A percentile compares a stretch with the other conserved stretches of the same genome.
Evolutionary conservation across 1,139 yeast genomes (phyloP).

Genomic region (Taphrina betulina): DNA sequence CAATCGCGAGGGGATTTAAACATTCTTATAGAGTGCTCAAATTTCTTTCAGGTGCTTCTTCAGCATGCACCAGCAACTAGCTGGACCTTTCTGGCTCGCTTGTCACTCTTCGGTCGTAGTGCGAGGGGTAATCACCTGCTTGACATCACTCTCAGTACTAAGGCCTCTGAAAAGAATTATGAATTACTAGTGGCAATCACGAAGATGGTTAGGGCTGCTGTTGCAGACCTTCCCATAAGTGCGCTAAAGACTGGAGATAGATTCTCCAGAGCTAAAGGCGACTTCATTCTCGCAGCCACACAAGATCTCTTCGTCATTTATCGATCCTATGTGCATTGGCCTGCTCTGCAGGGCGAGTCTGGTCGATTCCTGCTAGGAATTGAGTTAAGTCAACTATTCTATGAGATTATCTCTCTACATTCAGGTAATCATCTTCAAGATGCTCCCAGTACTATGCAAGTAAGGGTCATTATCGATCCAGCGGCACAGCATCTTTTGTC

Average conservation of each 20-base stretch:
- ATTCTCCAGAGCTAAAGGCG: background rate
- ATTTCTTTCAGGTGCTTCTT: slow-evolving; percentile 11
- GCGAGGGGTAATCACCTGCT: slow-evolving; percentile 45
- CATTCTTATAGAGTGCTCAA: background rate
- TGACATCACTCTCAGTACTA: slow-evolving; percentile 61
- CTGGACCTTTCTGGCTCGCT: slow-evolving; percentile 56
- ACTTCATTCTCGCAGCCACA: background rate
- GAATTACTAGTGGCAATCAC: slow-evolving; percentile 74
- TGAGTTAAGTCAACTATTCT: background rate
- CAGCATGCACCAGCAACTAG: slow-evolving; percentile 57
- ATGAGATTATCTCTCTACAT: background rate
- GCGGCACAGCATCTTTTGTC: background rate
- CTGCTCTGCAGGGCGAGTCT: background rate
- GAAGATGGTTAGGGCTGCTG: slow-evolving; percentile 70
- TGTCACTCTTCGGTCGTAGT: slow-evolving; percentile 53
- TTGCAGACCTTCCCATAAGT: no score
- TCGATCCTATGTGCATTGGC: slow-evolving; percentile 8
- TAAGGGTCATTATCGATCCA: background rate
- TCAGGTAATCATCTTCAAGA: background rate
- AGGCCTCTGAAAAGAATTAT: slow-evolving; percentile 56
- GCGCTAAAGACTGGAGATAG: slow-evolving; percentile 4
- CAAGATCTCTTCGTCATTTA: background rate
- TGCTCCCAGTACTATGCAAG: background rate
- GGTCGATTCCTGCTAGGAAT: background rate
- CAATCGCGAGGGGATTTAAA: background rate